Evolutionary conservation across 805 yeast species (phyloP), one percentile per base, ranked within the genome.

Genomic region (Wickerhamiella australiensis): DNA sequence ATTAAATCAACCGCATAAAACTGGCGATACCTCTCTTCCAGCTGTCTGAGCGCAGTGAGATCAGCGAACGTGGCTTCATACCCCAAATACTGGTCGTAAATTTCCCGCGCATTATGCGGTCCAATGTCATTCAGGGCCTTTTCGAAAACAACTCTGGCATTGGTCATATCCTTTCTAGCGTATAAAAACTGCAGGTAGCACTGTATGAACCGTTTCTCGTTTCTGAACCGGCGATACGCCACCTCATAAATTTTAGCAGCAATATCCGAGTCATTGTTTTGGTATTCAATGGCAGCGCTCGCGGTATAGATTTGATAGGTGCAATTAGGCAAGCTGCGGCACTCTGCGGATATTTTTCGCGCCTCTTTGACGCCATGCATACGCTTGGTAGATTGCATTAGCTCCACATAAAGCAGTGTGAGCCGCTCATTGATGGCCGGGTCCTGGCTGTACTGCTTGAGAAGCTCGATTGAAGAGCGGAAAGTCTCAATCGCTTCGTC

Each of bases 111-210:
- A 15, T 59, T 63, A n/a, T 63, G 66, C 1, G 66, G 63, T 36
- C 67, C 70, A 52, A 78, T 65, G 41, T 74, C 78, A 8, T 80
- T 76, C 8, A 82, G 70, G 0, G 87, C 78, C 3, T 82, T 74
- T 63, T 92, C 97, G 61, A 90, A 82, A 33, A 86, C 71, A 7
- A 86, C 84, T 57, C 90, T 80, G 15, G 87, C 83, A 58, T 83
- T 73, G 59, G 82, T 67, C 66, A 79, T 88, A 57, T 80, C 83
- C 60, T 81, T 82, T 23, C 75, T 70, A 52, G 73, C 67, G 18
- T 86, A 74, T 54, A 92, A 68, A 59, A 82, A 88, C 53, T 80
- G 76, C 56, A 90, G 68, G 62, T 90, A 90, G 45, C 75, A 74
- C 53, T 73, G 69, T 29, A 86, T 71, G 60, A 79, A 88, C 21